Conservation (phyloP, 345 rosid species). For the Crucihimalaya himalaica region DNA sequence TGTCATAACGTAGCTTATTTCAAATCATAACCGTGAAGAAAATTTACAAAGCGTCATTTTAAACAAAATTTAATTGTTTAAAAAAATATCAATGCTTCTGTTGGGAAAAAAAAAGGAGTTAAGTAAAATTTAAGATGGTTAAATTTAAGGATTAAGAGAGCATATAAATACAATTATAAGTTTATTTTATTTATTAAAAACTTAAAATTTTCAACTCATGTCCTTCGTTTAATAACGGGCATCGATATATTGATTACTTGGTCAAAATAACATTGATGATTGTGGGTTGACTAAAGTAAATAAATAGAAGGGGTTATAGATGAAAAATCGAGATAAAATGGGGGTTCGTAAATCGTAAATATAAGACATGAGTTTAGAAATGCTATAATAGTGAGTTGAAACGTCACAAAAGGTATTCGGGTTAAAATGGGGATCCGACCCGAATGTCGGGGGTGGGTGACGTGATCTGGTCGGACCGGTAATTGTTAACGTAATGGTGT, state of each 20-base stretch:
- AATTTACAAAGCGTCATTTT: too few species aligned
- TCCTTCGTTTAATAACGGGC: neutral
- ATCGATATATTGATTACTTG: neutral
- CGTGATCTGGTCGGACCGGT: constrained; percentile 40
- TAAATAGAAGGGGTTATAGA: constrained; percentile 1
- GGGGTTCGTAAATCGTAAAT: constrained; percentile 8
- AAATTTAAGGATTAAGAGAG: neutral
- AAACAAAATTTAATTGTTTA: too few species aligned
- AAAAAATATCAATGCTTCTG: too few species aligned
- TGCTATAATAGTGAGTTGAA: constrained; percentile 1
- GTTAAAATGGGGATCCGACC: constrained; percentile 27
- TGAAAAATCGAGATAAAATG: neutral
- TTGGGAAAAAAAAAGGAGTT: too few species aligned
- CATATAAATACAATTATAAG: neutral
- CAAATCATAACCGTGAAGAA: too few species aligned
- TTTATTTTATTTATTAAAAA: too few species aligned
- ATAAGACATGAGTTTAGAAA: neutral
- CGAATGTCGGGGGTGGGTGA: constrained; percentile 38
- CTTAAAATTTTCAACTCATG: neutral
- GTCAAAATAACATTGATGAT: constrained; percentile 2
- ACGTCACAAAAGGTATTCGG: neutral
- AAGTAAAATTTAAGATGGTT: too few species aligned
- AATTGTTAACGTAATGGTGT: constrained; percentile 31
- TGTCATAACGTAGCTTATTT: too few species aligned
- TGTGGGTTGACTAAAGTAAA: neutral